Conservation (phyloP, 768 basidiomycete species). For the Peribolospora baueri region DNA sequence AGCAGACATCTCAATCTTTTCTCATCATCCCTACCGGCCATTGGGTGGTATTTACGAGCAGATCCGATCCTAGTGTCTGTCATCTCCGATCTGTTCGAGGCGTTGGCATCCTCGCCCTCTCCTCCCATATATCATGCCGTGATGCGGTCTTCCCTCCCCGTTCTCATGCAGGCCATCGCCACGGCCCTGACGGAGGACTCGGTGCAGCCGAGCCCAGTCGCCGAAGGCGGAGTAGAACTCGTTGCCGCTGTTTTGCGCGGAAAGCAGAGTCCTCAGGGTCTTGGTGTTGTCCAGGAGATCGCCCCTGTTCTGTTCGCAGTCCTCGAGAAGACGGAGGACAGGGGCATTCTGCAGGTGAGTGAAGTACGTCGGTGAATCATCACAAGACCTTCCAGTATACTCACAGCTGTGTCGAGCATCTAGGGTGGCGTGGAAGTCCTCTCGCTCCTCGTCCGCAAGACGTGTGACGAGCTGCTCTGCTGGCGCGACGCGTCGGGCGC, state of each 20-base stretch:
- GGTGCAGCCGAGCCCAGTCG: conserved; percentile 38
- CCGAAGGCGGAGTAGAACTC: conserved; percentile 60
- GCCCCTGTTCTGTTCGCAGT: conserved; percentile 52
- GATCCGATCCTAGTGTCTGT: conserved; percentile 79
- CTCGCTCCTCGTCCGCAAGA: conserved; percentile 66
- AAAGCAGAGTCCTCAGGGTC: conserved; percentile 30
- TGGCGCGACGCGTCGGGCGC: conserved; percentile 47
- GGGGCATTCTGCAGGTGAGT: conserved; percentile 35
- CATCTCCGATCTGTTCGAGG: conserved; percentile 50
- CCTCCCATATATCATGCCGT: conserved; percentile 44
- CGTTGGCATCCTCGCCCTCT: conserved; percentile 38
- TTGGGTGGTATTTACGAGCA: conserved; percentile 14
- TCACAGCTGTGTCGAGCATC: not conserved
- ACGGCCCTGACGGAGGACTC: conserved; percentile 20
- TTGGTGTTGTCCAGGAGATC: conserved; percentile 51
- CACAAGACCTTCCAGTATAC: not conserved
- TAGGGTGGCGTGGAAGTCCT: conserved; percentile 64
- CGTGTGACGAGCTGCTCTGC: conserved; percentile 48
- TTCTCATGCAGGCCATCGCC: conserved; percentile 39
- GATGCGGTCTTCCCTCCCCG: conserved; percentile 46
- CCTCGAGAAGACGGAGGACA: conserved; percentile 48
- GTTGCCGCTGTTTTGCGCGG: conserved; percentile 46
- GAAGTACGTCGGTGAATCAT: too few relatives aligned
- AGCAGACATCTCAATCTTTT: too few relatives aligned
- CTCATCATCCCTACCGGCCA: too few relatives aligned